Evolutionary conservation across 2,329 filamentous ascomycete genomes (phyloP), one percentile per base, ranked within the genome.

Genomic region (Neopestalotiopsis sp.): DNA sequence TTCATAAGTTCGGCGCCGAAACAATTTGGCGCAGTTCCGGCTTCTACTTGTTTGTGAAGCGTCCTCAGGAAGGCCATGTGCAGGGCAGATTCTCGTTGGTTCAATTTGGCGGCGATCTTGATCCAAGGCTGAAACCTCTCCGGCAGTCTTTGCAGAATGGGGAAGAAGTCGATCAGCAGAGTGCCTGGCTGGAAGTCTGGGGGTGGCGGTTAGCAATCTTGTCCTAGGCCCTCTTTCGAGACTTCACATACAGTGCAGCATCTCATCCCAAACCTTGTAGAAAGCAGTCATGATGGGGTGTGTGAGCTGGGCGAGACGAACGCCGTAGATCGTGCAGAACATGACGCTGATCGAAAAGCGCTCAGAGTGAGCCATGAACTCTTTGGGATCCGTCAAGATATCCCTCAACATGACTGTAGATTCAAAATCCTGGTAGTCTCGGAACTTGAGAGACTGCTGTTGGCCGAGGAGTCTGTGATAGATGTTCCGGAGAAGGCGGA

Each of bases 331-430:
- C 34, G 30, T 30, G 12, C 63, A 30, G 13, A 65, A 20, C 40
- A 30, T 65, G 28, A 65, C 28, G 63, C 30, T 65, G 63, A 65
- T 38, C 30, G 30, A 34, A n/a, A 20, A n/a, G 20, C 63, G 40
- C 45, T 65, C 63, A 56, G 30, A 65, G 38, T 65, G 63, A 24
- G 63, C 63, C 38, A 32, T 28, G 38, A 57, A 57, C 30, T 60
- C 14, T 17, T 60, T 30, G 14, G 24, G 63, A 17, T 30, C 20
- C 28, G n/a, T 56, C 40, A 17, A 24, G 17, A 65, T 20, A 30
- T 17, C 14, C 40, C 49, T 65, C 10, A 65, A 30, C 63, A 65
- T 65, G 40, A 65, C 12, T 42, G 30, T 17, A 20, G 63, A 20
- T 57, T 65, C 63, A 14, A 52, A 17, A 4, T 65, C 63, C 4